A percentile compares a stretch with the other conserved stretches of the same genome.
phyloP scores from a whole-genome alignment of 352 stramenopile species.

The Phytophthora aleatoria region DNA sequence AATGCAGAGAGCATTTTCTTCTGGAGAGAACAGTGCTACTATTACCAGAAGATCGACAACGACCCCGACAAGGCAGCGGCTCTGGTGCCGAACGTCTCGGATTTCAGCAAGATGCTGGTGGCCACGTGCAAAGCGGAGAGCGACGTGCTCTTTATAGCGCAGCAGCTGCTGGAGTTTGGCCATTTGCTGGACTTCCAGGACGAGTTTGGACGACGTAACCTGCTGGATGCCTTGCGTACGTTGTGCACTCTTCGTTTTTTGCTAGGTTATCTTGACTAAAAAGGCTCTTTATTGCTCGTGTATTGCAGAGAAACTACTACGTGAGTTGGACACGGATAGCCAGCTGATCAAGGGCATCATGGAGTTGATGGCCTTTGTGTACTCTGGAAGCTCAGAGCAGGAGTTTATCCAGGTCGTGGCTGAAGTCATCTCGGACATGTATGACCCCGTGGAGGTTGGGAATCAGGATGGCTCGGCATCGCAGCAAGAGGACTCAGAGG shows the following conservation, averaged over 20 bases:
- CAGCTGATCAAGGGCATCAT: slow-evolving; percentile 70
- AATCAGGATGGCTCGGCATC: slow-evolving; percentile 17
- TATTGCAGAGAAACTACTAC: slow-evolving; percentile 57
- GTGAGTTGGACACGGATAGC: slow-evolving; percentile 59
- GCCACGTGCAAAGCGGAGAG: slow-evolving; percentile 46
- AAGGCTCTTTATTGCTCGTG: background rate
- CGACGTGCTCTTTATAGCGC: slow-evolving; percentile 67
- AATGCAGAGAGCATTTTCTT: slow-evolving; percentile 74
- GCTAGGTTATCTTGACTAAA: no score
- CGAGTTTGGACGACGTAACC: slow-evolving; percentile 72
- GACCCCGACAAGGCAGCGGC: slow-evolving; percentile 55
- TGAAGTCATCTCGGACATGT: slow-evolving; percentile 81
- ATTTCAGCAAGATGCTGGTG: slow-evolving; percentile 74
- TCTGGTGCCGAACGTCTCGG: slow-evolving; percentile 65
- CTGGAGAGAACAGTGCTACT: slow-evolving; percentile 81
- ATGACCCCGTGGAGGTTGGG: slow-evolving; percentile 64
- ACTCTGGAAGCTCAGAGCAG: slow-evolving; percentile 68
- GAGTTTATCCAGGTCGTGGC: slow-evolving; percentile 82
- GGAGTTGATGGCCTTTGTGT: slow-evolving; percentile 78
- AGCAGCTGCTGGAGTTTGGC: slow-evolving; percentile 69
- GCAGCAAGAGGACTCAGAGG: slow-evolving; percentile 28
- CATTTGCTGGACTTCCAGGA: slow-evolving; percentile 80
- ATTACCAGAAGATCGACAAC: slow-evolving; percentile 68
- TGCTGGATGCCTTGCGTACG: slow-evolving; percentile 73
- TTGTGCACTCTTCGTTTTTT: slow-evolving; percentile 1